Evolutionary conservation across 1,284 basidiomycete species (phyloP).

Genomic region (Ustilago crameri): DNA sequence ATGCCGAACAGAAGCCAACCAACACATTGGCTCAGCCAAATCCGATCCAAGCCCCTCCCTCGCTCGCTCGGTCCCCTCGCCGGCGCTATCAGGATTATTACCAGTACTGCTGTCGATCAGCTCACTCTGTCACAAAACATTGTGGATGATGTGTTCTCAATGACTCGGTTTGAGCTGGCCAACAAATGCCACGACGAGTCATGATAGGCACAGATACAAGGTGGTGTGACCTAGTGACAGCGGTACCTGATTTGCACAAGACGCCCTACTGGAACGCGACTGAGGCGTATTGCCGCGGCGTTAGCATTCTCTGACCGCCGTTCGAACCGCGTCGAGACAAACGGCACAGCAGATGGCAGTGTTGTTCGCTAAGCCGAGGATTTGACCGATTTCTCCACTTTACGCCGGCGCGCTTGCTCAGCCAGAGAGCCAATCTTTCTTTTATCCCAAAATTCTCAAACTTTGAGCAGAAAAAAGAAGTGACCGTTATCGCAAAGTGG

Average conservation of each 20-base stretch:
- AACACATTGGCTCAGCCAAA: conserved; percentile 15
- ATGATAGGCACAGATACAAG: no score
- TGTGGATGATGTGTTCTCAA: no score
- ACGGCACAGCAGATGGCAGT: no score
- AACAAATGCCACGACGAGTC: no score
- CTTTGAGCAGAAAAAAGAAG: conserved; percentile 2
- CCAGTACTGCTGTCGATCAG: no score
- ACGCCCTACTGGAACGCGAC: no score
- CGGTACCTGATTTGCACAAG: no score
- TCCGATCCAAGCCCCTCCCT: conserved; percentile 5
- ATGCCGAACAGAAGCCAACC: conserved; percentile 12
- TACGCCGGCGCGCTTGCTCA: conserved; percentile 18
- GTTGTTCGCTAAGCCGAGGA: no score
- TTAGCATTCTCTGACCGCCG: background rate
- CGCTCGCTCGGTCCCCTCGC: background rate
- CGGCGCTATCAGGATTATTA: conserved; percentile 4
- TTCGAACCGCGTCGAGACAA: no score
- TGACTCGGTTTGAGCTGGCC: conserved; percentile 1
- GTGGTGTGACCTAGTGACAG: no score
- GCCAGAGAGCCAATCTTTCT: no score
- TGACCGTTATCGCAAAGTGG: background rate
- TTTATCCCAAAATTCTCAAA: conserved; percentile 1
- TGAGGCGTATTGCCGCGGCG: conserved; percentile 33
- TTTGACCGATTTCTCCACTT: conserved; percentile 35
- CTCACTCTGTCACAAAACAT: background rate